A percentile compares a stretch with the other conserved stretches of the same genome.
Conservation (phyloP, 768 basidiomycete species). For the Podaxis pistillaris region DNA sequence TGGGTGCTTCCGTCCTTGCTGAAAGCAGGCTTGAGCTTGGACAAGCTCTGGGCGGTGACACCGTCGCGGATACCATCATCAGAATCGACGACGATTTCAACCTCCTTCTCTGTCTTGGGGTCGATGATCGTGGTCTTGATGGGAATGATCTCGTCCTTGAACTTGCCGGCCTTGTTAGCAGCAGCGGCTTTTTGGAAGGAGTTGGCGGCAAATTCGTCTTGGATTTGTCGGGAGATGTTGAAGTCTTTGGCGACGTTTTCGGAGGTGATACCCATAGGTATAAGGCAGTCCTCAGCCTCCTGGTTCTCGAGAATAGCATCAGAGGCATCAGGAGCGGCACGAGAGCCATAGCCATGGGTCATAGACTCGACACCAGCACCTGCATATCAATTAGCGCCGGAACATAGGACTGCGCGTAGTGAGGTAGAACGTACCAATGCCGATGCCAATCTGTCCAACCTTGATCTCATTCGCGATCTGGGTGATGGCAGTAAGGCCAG, state of each 20-base stretch:
- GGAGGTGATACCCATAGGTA: constrained; percentile 94
- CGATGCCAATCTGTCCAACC: constrained; percentile 82
- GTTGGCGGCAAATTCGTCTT: constrained; percentile 82
- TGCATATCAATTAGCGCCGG: constrained; percentile 23
- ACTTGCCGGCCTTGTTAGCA: constrained; percentile 79
- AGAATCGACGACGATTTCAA: constrained; percentile 65
- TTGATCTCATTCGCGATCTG: constrained; percentile 81
- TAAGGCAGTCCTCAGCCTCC: constrained; percentile 76
- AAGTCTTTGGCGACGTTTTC: constrained; percentile 87
- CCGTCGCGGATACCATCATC: constrained; percentile 90
- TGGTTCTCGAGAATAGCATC: constrained; percentile 62
- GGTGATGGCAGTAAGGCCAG: constrained; percentile 78
- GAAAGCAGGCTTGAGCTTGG: constrained; percentile 88
- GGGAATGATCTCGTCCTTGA: constrained; percentile 83
- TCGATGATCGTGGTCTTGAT: constrained; percentile 68
- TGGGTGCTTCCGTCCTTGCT: constrained; percentile 72
- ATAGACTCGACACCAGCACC: constrained; percentile 90
- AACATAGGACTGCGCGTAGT: constrained; percentile 3
- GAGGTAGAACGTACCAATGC: constrained; percentile 61
- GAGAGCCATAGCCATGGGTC: constrained; percentile 72
- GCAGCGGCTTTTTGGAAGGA: constrained; percentile 84
- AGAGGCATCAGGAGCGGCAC: constrained; percentile 56
- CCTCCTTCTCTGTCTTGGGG: constrained; percentile 69
- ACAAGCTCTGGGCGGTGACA: constrained; percentile 73
- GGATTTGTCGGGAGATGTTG: constrained; percentile 66